Base-by-base conservation (phyloP, 352 stramenopile species). In the Pythium aphanidermatum region DNA sequence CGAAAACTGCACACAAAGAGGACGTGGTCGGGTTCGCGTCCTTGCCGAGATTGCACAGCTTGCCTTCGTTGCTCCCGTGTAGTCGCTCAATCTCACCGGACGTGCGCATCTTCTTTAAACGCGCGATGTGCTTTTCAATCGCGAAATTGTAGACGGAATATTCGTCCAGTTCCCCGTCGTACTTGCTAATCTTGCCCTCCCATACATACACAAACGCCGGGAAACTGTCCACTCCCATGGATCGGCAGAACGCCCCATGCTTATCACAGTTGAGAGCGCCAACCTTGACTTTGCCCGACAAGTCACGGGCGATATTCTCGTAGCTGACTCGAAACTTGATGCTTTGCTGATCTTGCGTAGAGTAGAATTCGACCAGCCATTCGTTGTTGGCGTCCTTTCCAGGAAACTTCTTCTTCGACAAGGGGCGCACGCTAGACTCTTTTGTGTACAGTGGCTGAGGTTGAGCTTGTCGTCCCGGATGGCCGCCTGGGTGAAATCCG, bases 71-170 rank as follows among this genome's bases (percentile, higher is more conserved):
- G 16, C 76, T 68, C 14, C 57, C 51, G 39, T 92, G 69, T 38
- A 92, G 53, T 49, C 82, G 79, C 41, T 92, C 80, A 30, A 92
- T 55, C 35, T 82, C 74, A 7, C 76, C 79, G 3, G 62, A 58
- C 2, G 73, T 67, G 42, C 80, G 80, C 70, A 83, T 72, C 25
- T 64, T 73, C 41, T 84, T 67, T 19, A 90, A 53, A 11, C 73
- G 70, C 13, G 58, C 76, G 32, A 86, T 82, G 56, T 92, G 77
- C 33, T 86, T 85, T 40, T 90, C 75, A 45, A 90, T 73, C 1
- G 80, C 80, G 62, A 92, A 92, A 29, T 88, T 89, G 56, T 89
- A 90, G 36, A 92, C 74, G 14, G 60, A 43, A 46, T 86, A 90
- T 54, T 92, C 80, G 51, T 87, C 77, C 42, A 87, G 26, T 3